Evolutionary conservation across 345 rosid genomes (phyloP), one percentile per base, ranked within the genome.

Genomic region (Lumnitzera littorea): DNA sequence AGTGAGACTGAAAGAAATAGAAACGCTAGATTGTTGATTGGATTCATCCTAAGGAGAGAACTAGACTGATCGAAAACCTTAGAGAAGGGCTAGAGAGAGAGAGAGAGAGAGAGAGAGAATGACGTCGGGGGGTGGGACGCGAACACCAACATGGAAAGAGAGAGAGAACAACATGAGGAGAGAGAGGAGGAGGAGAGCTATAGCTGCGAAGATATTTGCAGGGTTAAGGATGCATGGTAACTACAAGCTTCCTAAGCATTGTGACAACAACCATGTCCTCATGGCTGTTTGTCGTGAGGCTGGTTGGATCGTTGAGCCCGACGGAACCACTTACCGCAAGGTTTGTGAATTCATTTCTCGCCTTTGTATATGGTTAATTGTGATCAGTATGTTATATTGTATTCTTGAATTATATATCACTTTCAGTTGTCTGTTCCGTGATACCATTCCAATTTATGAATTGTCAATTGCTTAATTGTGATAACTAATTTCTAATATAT

Each of bases 301-400:
- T 51, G 97, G 97, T 41, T 90, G 97, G 97, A 72, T 67, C 60
- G 97, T 87, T 14, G 97, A 90, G 51, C 76, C 73, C 3, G 97
- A 90, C 48, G 97, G 97, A 31, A 90, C 92, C 46, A 90, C 95
- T 47, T 90, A 87, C 64, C 87, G 97, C 29, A 87, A 87, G 95
- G 97, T 90, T 72, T 48, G 12, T 15, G 7, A 50, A 57, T 9
- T 15, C 31, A 27, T 27, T 17, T 13, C 8, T 23, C 24, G n/a
- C 61, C 31, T 20, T 29, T 20, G 16, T 14, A 17, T 8, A 50
- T 50, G 55, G 29, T 10, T 27, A n/a, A 50, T 16, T 5, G 46
- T 1, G 17, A 20, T 29, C 24, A 14, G 49, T 48, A 48, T 13
- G 24, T 17, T 12, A 16, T 29, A 14, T 13, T 9, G 46, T 29